Evolutionary conservation across 345 rosid species (phyloP), one percentile per base, ranked within the genome.

Genomic region (Eucalyptus erythrocorys): DNA sequence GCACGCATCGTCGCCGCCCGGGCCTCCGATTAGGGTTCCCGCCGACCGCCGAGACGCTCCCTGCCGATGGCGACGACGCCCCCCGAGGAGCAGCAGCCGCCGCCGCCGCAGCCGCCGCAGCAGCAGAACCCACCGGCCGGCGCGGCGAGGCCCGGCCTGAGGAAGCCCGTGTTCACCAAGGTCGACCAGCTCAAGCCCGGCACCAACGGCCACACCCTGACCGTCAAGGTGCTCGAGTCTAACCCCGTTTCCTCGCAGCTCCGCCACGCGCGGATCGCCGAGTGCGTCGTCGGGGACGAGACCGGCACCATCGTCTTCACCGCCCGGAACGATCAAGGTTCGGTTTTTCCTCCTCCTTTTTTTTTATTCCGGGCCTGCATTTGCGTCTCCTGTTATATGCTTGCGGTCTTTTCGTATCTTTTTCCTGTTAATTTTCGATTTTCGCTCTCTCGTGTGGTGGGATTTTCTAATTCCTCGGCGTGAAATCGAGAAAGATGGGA

Each of bases 211-310:
- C 94, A 92, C 90, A 92, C 91, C 30, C 86, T 92, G 85, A 89
- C 43, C 76, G 95, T 87, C 16, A 89, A 91, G 89, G 93, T 94
- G 37, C n/a, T 94, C 34, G 57, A 87, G 48, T 87, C 93, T 43
- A 88, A 88, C 55, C 55, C 87, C 4, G 94, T 93, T 53, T 80
- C 88, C 55, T 91, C 85, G 34, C 92, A 90, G 66, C 88, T 90
- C 45, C 91, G 93, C 68, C 87, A 89, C 45, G 88, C 91, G 12
- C 90, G 91, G 55, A 89, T 92, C 87, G 93, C 95, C 13, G 94
- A 93, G 91, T 93, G 94, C 85, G 90, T 93, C n/a, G 34, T 93
- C 32, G 95, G 95, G 48, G 95, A 93, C 50, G 94, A 92, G 87
- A 92, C 93, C 14, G 94, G 93, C 30, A 84, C 90, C 85, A 76